Conservation (phyloP, 805 yeast genomes). For the Kazachstania viticola region DNA sequence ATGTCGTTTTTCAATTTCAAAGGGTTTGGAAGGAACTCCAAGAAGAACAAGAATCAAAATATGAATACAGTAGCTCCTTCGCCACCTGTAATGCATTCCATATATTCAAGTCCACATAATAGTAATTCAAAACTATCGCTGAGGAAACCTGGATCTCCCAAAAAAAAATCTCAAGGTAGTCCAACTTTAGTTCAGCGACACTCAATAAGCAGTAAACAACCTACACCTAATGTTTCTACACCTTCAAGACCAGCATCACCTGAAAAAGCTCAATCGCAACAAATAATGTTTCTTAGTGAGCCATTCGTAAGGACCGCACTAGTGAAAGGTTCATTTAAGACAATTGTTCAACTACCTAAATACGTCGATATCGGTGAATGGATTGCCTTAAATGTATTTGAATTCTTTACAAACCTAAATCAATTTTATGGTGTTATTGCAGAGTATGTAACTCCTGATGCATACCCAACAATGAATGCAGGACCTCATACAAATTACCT, state of each 20-base stretch:
- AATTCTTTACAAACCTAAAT: slow-evolving; percentile 71
- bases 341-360: slow-evolving; percentile 89
- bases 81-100: slow-evolving; percentile 12
- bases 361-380: slow-evolving; percentile 93
- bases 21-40: slow-evolving; percentile 49
- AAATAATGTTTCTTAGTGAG: slow-evolving; percentile 62
- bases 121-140: slow-evolving; percentile 39
- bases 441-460: slow-evolving; percentile 83
- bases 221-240: slow-evolving; percentile 5
- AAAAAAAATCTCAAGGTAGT: slow-evolving; percentile 17
- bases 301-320: slow-evolving; percentile 90
- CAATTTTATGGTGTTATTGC: slow-evolving; percentile 85
- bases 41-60: slow-evolving; percentile 32
- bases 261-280: slow-evolving; percentile 17
- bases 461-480: slow-evolving; percentile 89
- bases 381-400: slow-evolving; percentile 88
- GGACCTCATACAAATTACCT: slow-evolving; percentile 85
- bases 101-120: slow-evolving; percentile 29
- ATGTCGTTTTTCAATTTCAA: slow-evolving; percentile 24
- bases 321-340: slow-evolving; percentile 92
- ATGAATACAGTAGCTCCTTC: slow-evolving; percentile 8
- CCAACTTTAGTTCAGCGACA: slow-evolving; percentile 4
- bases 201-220: slow-evolving; percentile 3
- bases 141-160: slow-evolving; percentile 28
- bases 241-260: slow-evolving; percentile 4